Evolutionary conservation across 2,329 filamentous ascomycete species (phyloP).

Genomic region (Dactylellina drechsleri): DNA sequence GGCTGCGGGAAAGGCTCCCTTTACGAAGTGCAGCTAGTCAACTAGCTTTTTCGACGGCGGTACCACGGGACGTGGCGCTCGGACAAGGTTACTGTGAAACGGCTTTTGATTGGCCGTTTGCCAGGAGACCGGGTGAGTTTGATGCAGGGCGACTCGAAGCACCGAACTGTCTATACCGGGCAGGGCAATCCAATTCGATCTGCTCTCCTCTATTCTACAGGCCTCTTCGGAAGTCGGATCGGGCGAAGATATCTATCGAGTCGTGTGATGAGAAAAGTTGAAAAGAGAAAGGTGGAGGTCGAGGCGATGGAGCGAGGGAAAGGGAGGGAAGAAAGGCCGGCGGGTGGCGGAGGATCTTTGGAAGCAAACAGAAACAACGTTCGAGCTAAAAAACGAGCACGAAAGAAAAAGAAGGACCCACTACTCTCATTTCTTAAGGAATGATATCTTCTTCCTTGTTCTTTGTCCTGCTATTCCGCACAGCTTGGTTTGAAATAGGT

Average conservation of each 20-base stretch:
- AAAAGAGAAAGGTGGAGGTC: conserved; percentile 11
- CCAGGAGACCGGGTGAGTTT: conserved; percentile 14
- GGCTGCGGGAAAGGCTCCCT: conserved; percentile 28
- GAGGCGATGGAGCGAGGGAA: conserved; percentile 8
- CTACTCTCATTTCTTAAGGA: not conserved
- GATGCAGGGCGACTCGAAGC: conserved; percentile 42
- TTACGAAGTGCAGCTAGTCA: conserved; percentile 34
- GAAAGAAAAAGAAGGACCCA: conserved; percentile 1
- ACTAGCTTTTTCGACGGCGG: conserved; percentile 24
- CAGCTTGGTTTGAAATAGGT: too few species aligned
- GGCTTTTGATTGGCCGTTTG: conserved; percentile 47
- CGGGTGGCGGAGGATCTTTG: conserved; percentile 40
- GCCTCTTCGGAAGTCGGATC: conserved; percentile 8
- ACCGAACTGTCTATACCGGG: conserved; percentile 26
- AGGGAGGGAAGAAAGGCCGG: conserved; percentile 23
- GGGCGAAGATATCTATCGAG: conserved; percentile 3
- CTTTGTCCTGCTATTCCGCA: conserved; percentile 15
- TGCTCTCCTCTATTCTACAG: conserved; percentile 8
- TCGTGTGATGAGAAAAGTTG: conserved; percentile 49
- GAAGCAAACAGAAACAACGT: conserved; percentile 26
- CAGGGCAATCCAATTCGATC: conserved; percentile 31
- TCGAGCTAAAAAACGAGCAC: conserved; percentile 54
- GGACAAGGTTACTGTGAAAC: conserved; percentile 54
- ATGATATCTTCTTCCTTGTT: conserved; percentile 17
- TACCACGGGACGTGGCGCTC: conserved; percentile 55